phyloP scores from a whole-genome alignment of 164 flowering plant genomes.

The Annona cherimola region DNA sequence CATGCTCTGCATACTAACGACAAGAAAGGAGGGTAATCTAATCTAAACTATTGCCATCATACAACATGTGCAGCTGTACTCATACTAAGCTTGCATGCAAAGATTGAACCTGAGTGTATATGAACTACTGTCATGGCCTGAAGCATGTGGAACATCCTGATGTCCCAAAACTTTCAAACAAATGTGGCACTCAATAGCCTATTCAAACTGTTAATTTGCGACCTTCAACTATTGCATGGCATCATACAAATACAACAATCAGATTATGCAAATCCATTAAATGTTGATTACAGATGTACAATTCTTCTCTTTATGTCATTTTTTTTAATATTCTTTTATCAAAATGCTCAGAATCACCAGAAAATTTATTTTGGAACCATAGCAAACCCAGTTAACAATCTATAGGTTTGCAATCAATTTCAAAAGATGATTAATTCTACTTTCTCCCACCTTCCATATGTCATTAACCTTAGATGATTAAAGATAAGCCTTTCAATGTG shows the following conservation, averaged over 20 bases:
- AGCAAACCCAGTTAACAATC: not conserved
- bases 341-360: not conserved
- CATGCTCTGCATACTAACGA: not conserved
- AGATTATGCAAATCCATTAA: not conserved
- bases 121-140: not conserved
- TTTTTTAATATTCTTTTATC: too few species aligned
- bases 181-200: not conserved
- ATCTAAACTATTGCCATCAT: not conserved
- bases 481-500: not conserved
- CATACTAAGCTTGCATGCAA: not conserved
- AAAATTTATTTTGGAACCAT: not conserved
- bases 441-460: not conserved
- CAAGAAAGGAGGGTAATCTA: not conserved
- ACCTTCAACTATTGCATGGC: not conserved
- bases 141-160: not conserved
- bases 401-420: too few species aligned
- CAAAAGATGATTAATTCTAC: not conserved
- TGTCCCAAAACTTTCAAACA: not conserved
- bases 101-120: not conserved
- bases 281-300: too few species aligned
- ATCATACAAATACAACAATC: too few species aligned
- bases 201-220: not conserved
- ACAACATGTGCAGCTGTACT: not conserved
- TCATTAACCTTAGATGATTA: not conserved
- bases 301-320: too few species aligned